These are phyloP conservation scores for Starmera dryadoides DNA, from an alignment of 805 yeast genomes.

Conservation along the genomic window DNA sequence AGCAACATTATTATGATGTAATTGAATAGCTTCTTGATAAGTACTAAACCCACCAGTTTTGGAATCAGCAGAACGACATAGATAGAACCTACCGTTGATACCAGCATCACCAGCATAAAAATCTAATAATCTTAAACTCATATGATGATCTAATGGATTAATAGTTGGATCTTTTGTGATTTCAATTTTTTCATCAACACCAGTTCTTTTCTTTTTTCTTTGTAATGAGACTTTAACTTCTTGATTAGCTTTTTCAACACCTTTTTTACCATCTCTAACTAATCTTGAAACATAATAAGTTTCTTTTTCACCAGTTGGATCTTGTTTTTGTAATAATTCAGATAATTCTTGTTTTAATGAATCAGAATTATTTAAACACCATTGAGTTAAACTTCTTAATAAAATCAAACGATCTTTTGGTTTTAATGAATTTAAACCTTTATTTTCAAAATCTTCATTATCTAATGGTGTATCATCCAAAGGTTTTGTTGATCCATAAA, in stretches of 20 bases:
- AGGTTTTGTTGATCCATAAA: slow-evolving; percentile 10
- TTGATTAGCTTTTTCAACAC: slow-evolving; percentile 11
- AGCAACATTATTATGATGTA: slow-evolving; percentile 3
- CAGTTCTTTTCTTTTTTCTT: slow-evolving; percentile 5
- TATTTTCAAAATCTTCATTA: slow-evolving; percentile 8
- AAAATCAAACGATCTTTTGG: slow-evolving; percentile 19
- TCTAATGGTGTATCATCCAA: slow-evolving; percentile 15
- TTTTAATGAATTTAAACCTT: slow-evolving; percentile 11
- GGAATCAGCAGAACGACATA: slow-evolving; percentile 15
- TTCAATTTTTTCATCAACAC: slow-evolving; percentile 3
- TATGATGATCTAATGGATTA: slow-evolving; percentile 12
- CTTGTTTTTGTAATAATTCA: slow-evolving; percentile 7
- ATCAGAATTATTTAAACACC: slow-evolving; percentile 15
- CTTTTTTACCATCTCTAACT: slow-evolving; percentile 15
- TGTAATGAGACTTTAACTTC: slow-evolving; percentile 2
- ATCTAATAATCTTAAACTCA: slow-evolving; percentile 16
- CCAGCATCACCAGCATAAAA: slow-evolving; percentile 22
- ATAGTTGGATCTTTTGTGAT: slow-evolving; percentile 12
- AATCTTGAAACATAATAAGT: slow-evolving; percentile 18
- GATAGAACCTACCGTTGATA: slow-evolving; percentile 16
- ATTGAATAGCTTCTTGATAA: slow-evolving; percentile 6
- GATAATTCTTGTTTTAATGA: slow-evolving; percentile 9
- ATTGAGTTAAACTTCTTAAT: slow-evolving; percentile 14
- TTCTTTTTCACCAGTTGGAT: slow-evolving; percentile 16
- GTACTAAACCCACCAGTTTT: slow-evolving; percentile 10